Percentiles rank a stretch among this genome's conserved stretches.
phyloP scores from a whole-genome alignment of 106 monocot genomes.

The Phalaenopsis aphrodite region DNA sequence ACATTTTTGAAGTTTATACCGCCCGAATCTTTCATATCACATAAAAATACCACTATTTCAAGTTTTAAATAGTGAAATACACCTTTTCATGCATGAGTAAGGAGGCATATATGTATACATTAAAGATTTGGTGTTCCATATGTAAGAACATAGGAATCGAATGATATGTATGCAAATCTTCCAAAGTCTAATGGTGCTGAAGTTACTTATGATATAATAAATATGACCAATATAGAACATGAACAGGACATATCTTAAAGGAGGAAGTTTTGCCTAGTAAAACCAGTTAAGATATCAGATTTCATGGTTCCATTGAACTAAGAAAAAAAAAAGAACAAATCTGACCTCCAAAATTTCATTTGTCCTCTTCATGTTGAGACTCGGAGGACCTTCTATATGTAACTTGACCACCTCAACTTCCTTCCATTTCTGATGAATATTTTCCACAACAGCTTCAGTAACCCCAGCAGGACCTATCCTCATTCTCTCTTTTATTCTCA shows the following conservation, averaged over 20 bases:
- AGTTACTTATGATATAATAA: background rate
- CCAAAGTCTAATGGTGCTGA: background rate
- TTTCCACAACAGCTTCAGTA: slow-evolving; percentile 59
- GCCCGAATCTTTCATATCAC: too few species aligned
- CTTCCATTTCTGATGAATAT: slow-evolving; percentile 75
- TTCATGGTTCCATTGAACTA: background rate
- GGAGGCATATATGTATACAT: too few species aligned
- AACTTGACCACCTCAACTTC: slow-evolving; percentile 74
- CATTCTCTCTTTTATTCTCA: slow-evolving; percentile 91
- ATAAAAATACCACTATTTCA: too few species aligned
- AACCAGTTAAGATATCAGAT: background rate
- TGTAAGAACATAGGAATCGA: too few species aligned
- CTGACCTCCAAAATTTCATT: slow-evolving; percentile 85
- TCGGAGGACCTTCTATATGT: slow-evolving; percentile 64
- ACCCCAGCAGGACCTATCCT: slow-evolving; percentile 79
- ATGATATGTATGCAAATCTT: too few species aligned
- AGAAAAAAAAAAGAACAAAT: background rate
- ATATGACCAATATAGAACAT: background rate
- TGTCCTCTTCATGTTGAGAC: slow-evolving; percentile 75
- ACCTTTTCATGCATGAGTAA: too few species aligned
- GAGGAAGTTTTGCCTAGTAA: background rate
- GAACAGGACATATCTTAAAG: background rate
- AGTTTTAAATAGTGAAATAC: too few species aligned
- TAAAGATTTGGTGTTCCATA: too few species aligned
- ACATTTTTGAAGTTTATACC: too few species aligned